A percentile compares a stretch with the other conserved stretches of the same genome.
These are phyloP conservation scores for Gelatoporia subvermispora DNA, from an alignment of 768 basidiomycete species.

Conservation along the genomic window DNA sequence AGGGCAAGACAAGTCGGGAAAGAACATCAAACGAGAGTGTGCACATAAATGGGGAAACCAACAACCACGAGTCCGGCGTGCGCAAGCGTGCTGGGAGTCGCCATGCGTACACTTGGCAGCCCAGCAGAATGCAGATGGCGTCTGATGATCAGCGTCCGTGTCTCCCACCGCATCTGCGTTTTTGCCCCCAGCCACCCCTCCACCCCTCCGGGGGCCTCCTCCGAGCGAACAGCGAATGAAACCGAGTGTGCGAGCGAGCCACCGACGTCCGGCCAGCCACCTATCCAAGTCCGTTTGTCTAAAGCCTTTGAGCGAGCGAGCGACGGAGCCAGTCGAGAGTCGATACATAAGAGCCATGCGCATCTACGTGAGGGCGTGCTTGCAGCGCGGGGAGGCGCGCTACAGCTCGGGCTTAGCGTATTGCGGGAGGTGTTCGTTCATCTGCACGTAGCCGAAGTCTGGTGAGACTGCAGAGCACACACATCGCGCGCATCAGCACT, in stretches of 20 bases:
- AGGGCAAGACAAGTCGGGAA: no score
- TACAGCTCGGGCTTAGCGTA: slow-evolving; percentile 23
- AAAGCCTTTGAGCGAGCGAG: neutral
- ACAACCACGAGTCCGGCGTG: neutral
- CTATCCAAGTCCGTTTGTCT: no score
- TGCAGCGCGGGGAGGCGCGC: neutral
- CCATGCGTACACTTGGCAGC: no score
- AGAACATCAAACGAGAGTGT: neutral
- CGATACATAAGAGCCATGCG: neutral
- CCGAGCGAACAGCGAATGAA: neutral
- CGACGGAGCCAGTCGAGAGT: neutral
- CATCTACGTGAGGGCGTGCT: neutral
- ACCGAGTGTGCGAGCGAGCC: neutral
- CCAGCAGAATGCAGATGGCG: neutral
- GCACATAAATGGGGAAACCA: neutral
- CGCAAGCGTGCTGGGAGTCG: neutral
- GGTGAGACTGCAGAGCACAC: slow-evolving; percentile 56
- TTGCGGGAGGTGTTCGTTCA: slow-evolving; percentile 66
- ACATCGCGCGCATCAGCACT: slow-evolving; percentile 1
- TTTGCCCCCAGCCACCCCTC: slow-evolving; percentile 1
- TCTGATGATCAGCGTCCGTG: neutral
- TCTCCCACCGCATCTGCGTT: neutral
- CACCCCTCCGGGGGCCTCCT: neutral
- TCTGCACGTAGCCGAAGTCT: slow-evolving; percentile 79
- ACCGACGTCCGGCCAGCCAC: neutral